Evolutionary conservation across 108 stramenopile genomes (phyloP).

Genomic region (Pseudonitzschia multistriata): DNA sequence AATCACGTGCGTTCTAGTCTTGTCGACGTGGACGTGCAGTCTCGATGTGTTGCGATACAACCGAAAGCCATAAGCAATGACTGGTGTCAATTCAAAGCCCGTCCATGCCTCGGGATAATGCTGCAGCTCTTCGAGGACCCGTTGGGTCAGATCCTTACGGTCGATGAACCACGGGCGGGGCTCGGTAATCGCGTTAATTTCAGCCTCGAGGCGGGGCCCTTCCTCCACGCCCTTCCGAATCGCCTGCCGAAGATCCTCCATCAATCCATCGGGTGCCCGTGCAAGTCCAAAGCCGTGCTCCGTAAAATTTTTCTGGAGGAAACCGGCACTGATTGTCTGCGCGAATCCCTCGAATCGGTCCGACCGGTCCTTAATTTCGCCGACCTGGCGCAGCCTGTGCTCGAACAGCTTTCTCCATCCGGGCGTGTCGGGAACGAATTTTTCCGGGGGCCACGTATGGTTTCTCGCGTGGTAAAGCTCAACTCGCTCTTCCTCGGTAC

Average conservation of each 20-base stretch:
- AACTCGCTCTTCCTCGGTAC: slow-evolving; percentile 43
- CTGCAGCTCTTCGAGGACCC: slow-evolving; percentile 53
- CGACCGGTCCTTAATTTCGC: slow-evolving; percentile 34
- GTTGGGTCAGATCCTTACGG: slow-evolving; percentile 49
- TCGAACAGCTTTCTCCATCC: slow-evolving; percentile 60
- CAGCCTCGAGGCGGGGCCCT: slow-evolving; percentile 31
- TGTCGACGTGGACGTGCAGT: slow-evolving; percentile 82
- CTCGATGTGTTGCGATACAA: slow-evolving; percentile 74
- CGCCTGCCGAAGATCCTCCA: slow-evolving; percentile 43
- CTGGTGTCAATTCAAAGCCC: slow-evolving; percentile 46
- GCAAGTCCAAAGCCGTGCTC: slow-evolving; percentile 74
- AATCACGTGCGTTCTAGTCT: slow-evolving; percentile 72
- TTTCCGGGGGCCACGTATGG: slow-evolving; percentile 62
- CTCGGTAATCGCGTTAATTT: slow-evolving; percentile 48
- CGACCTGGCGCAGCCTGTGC: slow-evolving; percentile 57
- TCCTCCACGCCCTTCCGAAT: slow-evolving; percentile 37
- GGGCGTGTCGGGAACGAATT: slow-evolving; percentile 53
- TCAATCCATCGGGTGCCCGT: slow-evolving; percentile 54
- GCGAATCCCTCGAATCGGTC: slow-evolving; percentile 64
- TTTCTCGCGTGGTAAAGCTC: slow-evolving; percentile 48
- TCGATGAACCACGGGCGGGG: slow-evolving; percentile 42
- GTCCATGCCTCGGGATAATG: slow-evolving; percentile 69
- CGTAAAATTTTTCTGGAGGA: slow-evolving; percentile 60
- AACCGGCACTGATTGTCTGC: slow-evolving; percentile 44
- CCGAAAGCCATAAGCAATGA: slow-evolving; percentile 73